A percentile compares a stretch with the other conserved stretches of the same genome.
Conservation (phyloP, 192 early-diverging fungal species). For the Umbelopsis sp. region DNA sequence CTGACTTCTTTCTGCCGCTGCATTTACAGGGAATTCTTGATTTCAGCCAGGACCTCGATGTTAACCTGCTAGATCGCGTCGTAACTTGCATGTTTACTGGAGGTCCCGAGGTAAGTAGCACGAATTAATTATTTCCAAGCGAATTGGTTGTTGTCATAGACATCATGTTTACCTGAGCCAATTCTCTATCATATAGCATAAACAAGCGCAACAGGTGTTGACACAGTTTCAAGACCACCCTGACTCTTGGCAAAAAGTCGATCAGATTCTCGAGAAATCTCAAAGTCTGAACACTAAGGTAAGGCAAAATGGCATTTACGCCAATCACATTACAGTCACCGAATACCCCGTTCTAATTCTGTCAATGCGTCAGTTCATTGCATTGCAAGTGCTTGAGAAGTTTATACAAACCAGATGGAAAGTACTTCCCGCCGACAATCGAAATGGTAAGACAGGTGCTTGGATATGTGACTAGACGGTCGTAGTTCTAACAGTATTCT, state of each 20-base stretch:
- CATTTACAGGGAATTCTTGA: constrained; percentile 66
- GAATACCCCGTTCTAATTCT: constrained; percentile 49
- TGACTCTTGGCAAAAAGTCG: constrained; percentile 94
- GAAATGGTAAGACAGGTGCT: constrained; percentile 58
- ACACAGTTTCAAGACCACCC: constrained; percentile 95
- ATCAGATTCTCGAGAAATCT: constrained; percentile 87
- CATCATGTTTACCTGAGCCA: background rate
- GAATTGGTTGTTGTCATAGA: background rate
- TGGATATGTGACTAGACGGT: background rate
- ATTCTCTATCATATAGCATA: constrained; percentile 59
- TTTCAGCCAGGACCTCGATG: constrained; percentile 86
- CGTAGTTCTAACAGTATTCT: background rate
- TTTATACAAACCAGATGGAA: constrained; percentile 98
- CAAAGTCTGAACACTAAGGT: constrained; percentile 85
- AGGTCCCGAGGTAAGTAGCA: constrained; percentile 60
- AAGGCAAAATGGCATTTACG: background rate
- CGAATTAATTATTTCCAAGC: background rate
- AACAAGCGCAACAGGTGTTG: constrained; percentile 82
- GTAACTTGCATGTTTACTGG: constrained; percentile 83
- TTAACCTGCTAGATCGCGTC: constrained; percentile 85
- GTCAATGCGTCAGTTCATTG: constrained; percentile 52
- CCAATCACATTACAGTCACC: background rate
- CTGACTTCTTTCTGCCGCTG: background rate
- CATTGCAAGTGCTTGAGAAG: constrained; percentile 90
- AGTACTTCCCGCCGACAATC: constrained; percentile 80